Conservation (phyloP, 1,284 basidiomycete genomes). For the Ceratorhiza oryzae-sativae region DNA sequence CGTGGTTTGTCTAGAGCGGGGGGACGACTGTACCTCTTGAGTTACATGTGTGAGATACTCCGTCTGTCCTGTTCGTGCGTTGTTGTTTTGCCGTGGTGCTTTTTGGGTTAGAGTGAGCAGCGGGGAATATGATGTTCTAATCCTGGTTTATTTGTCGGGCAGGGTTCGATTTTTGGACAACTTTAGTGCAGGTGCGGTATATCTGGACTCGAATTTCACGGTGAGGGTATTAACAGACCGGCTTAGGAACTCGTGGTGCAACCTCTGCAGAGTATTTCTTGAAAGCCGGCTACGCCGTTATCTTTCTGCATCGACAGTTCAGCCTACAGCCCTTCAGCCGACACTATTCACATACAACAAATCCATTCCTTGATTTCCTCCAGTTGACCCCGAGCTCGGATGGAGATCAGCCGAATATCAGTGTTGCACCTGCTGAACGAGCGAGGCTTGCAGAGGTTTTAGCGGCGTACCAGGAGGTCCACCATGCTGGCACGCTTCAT, state of each 20-base stretch:
- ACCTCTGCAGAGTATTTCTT: conserved; percentile 99
- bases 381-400: conserved; percentile 51
- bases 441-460: conserved; percentile 75
- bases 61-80: conserved; percentile 7
- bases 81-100: neutral
- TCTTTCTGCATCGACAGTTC: conserved; percentile 98
- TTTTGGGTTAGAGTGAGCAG: neutral
- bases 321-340: conserved; percentile 96
- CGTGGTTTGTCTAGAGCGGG: conserved; percentile 71
- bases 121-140: neutral
- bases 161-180: conserved; percentile 99
- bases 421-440: conserved; percentile 70
- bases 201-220: neutral
- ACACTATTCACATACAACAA: conserved; percentile 97
- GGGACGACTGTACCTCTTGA: conserved; percentile 95
- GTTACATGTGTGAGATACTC: conserved; percentile 86
- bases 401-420: conserved; percentile 57
- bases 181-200: conserved; percentile 87
- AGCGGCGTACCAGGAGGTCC: conserved; percentile 81
- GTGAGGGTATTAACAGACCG: conserved; percentile 12
- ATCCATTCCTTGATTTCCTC: conserved; percentile 97
- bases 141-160: conserved; percentile 36
- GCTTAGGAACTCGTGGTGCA: conserved; percentile 88
- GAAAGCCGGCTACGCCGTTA: conserved; percentile 91
- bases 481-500: conserved; percentile 75